phyloP scores from a whole-genome alignment of 306 rosid genomes.

The Geum urbanum region DNA sequence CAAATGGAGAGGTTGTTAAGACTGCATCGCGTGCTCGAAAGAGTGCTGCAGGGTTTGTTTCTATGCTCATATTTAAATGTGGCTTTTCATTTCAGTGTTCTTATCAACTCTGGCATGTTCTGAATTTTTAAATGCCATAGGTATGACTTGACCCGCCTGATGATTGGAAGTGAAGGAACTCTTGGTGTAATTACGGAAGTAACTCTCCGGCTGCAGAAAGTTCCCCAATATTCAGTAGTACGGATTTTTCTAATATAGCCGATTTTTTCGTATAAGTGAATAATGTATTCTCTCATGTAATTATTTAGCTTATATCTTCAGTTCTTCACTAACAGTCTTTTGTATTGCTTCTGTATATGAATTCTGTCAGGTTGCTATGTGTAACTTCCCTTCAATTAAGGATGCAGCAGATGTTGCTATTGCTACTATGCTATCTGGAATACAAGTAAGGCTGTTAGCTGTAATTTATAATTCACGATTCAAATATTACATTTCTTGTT shows the following conservation, averaged over 20 bases:
- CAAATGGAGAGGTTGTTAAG: slow-evolving; percentile 87
- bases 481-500: slow-evolving; percentile 22
- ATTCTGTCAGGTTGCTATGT: slow-evolving; percentile 79
- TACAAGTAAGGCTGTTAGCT: slow-evolving; percentile 59
- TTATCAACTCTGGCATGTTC: not conserved
- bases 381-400: slow-evolving; percentile 87
- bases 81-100: not conserved
- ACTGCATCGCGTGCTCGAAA: slow-evolving; percentile 95
- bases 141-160: slow-evolving; percentile 88
- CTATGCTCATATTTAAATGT: not conserved
- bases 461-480: slow-evolving; percentile 15
- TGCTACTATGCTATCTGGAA: slow-evolving; percentile 86
- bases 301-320: not conserved
- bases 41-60: slow-evolving; percentile 91
- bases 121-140: slow-evolving; percentile 34
- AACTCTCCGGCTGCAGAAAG: slow-evolving; percentile 82
- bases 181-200: slow-evolving; percentile 89
- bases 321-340: slow-evolving; percentile 16
- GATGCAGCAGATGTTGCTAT: slow-evolving; percentile 96
- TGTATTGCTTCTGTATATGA: not conserved
- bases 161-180: slow-evolving; percentile 99
- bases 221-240: slow-evolving; percentile 89
- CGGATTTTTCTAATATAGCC: not conserved
- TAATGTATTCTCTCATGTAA: not conserved
- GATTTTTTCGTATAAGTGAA: not conserved